A percentile compares a stretch with the other conserved stretches of the same genome.
Conservation (phyloP, 495 filamentous ascomycete genomes). For the Letharia lupina region DNA sequence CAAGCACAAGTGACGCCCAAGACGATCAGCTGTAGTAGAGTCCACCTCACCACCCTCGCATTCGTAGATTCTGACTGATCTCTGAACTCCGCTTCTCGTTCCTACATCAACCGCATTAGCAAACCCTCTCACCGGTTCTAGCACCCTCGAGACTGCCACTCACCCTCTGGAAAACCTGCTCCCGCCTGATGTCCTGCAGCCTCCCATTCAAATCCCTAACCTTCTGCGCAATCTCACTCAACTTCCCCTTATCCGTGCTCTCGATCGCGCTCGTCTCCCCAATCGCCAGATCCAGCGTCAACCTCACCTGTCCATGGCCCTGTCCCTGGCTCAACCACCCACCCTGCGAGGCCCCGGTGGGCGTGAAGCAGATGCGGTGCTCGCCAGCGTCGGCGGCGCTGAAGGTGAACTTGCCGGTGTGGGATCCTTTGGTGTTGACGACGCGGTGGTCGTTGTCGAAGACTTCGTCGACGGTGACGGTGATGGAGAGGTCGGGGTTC, state of each 20-base stretch:
- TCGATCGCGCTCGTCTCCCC: conserved; percentile 94
- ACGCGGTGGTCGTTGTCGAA: conserved; percentile 98
- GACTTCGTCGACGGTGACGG: conserved; percentile 88
- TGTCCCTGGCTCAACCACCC: conserved; percentile 62
- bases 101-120: conserved; percentile 41
- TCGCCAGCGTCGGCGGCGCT: conserved; percentile 86
- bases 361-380: conserved; percentile 89
- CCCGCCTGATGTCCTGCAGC: conserved; percentile 79
- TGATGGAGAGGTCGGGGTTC: conserved; percentile 67
- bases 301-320: conserved; percentile 63
- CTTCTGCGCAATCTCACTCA: conserved; percentile 80
- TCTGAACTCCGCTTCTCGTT: conserved; percentile 95
- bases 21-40: conserved; percentile 80
- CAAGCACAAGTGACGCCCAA: conserved; percentile 88
- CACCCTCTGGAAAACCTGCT: conserved; percentile 95
- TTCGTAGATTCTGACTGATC: conserved; percentile 95
- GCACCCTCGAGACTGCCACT: conserved; percentile 29
- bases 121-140: not conserved
- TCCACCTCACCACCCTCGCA: conserved; percentile 87
- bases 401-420: conserved; percentile 88
- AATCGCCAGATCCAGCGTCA: conserved; percentile 87
- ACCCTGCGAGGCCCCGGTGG: conserved; percentile 52
- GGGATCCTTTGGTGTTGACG: conserved; percentile 69
- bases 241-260: conserved; percentile 87
- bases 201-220: conserved; percentile 84